Conservation (phyloP, 2,329 filamentous ascomycete species). For the Aspergillus awamori region DNA sequence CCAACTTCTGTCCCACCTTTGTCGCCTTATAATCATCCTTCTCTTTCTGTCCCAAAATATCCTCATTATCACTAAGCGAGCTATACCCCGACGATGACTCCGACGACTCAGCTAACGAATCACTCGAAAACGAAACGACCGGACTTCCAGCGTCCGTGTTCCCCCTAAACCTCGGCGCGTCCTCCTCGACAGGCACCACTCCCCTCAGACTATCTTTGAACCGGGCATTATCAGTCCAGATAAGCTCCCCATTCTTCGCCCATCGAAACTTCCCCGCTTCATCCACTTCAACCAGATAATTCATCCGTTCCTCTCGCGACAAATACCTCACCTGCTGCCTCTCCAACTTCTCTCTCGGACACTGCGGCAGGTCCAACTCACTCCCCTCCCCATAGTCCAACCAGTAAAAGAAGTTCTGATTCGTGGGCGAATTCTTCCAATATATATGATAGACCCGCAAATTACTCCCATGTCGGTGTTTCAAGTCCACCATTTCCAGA, state of each 20-base stretch:
- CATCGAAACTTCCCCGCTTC: slow-evolving; percentile 75
- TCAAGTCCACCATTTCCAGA: slow-evolving; percentile 79
- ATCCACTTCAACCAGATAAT: slow-evolving; percentile 80
- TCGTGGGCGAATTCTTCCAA: slow-evolving; percentile 76
- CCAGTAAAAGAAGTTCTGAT: slow-evolving; percentile 94
- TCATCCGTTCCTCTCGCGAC: slow-evolving; percentile 75
- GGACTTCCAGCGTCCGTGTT: slow-evolving; percentile 32
- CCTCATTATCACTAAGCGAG: slow-evolving; percentile 12
- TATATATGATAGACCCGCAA: slow-evolving; percentile 78
- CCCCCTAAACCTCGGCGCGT: slow-evolving; percentile 57
- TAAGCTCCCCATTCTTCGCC: slow-evolving; percentile 77
- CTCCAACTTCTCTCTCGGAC: slow-evolving; percentile 74
- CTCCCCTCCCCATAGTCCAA: slow-evolving; percentile 79
- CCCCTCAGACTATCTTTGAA: slow-evolving; percentile 81
- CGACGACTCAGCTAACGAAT: slow-evolving; percentile 26
- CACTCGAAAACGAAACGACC: neutral
- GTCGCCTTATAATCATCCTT: slow-evolving; percentile 64
- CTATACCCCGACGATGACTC: slow-evolving; percentile 21
- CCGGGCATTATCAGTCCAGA: slow-evolving; percentile 70
- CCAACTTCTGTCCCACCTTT: slow-evolving; percentile 63
- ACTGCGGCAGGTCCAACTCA: slow-evolving; percentile 68
- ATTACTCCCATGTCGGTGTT: slow-evolving; percentile 86
- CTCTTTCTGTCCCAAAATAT: slow-evolving; percentile 59
- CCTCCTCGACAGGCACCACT: slow-evolving; percentile 65
- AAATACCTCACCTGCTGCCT: slow-evolving; percentile 82